phyloP scores from a whole-genome alignment of 768 basidiomycete genomes.

The Floccularia luteovirens region DNA sequence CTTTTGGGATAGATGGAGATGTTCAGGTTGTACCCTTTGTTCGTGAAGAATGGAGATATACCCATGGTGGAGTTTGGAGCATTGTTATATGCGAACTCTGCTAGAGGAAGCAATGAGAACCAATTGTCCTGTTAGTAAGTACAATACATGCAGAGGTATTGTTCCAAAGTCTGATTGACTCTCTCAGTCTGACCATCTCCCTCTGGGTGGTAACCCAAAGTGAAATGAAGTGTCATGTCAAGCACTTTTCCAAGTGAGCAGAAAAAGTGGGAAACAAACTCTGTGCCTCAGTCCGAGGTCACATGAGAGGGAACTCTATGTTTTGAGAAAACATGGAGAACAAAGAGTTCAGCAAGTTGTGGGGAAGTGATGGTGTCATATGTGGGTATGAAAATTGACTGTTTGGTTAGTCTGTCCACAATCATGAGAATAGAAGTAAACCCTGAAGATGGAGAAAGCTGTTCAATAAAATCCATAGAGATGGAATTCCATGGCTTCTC shows the following conservation, averaged over 20 bases:
- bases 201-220: slow-evolving; percentile 5
- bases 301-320: not conserved
- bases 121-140: not conserved
- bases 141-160: slow-evolving; percentile 1
- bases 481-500: not conserved
- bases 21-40: too few relatives aligned
- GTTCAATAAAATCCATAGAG: slow-evolving; percentile 7
- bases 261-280: slow-evolving; percentile 3
- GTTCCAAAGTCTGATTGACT: slow-evolving; percentile 6
- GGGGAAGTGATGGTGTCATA: not conserved
- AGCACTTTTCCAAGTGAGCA: not conserved
- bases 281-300: slow-evolving; percentile 3
- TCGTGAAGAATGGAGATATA: too few relatives aligned
- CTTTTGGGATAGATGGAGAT: too few relatives aligned
- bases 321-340: slow-evolving; percentile 1
- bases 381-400: slow-evolving; percentile 3
- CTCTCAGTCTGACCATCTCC: slow-evolving; percentile 5
- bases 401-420: slow-evolving; percentile 1
- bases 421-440: slow-evolving; percentile 4
- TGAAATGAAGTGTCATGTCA: not conserved
- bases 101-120: not conserved
- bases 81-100: not conserved
- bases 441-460: slow-evolving; percentile 3
- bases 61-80: not conserved
- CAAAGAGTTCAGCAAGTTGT: slow-evolving; percentile 1